Evolutionary conservation across 345 rosid species (phyloP), one percentile per base, ranked within the genome.

Genomic region (Brassica incana): DNA sequence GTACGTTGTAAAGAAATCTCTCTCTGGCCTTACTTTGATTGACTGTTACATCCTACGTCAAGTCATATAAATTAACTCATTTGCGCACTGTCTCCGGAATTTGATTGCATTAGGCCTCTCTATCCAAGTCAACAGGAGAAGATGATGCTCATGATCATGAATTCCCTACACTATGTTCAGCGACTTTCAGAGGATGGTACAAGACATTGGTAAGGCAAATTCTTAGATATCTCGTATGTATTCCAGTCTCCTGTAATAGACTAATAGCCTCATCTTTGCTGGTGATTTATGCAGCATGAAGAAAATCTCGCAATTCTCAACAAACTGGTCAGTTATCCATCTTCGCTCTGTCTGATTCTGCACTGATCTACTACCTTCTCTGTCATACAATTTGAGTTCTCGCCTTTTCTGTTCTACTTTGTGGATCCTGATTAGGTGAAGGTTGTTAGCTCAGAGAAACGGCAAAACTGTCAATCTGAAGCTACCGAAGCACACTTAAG

Each of bases 171-270:
- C 77, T 91, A 36, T 82, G 91, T 69, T 67, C 90, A 80, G 88
- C 88, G n/a, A 93, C 97, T 59, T 88, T 87, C 75, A 82, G 86
- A 83, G 84, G 84, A 11, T 93, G 97, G 96, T 93, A 88, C 85
- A 85, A 83, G 38, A 91, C 87, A 45, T 65, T 93, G 90, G 98
- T 93, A 87, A 69, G 88, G 14, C n/a, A 74, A 72, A 68, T 59
- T 61, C 40, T 14, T 67, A 36, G 20, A 5, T 54, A 52, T 43
- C 23, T 59, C 67, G 20, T 63, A 23, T 30, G 36, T 52, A 36
- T 50, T 30, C 11, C 18, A 43, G n/a, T 33, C 6, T 61, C 35
- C n/a, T 20, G 56, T 63, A 4, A 18, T 58, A n/a, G 4, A 33
- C 40, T 70, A 79, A 76, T 27, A 45, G 32, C 67, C 35, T 87